Percentiles rank a stretch among this genome's conserved stretches.
phyloP scores from a whole-genome alignment of 345 rosid species.

The Boechera divaricarpa region DNA sequence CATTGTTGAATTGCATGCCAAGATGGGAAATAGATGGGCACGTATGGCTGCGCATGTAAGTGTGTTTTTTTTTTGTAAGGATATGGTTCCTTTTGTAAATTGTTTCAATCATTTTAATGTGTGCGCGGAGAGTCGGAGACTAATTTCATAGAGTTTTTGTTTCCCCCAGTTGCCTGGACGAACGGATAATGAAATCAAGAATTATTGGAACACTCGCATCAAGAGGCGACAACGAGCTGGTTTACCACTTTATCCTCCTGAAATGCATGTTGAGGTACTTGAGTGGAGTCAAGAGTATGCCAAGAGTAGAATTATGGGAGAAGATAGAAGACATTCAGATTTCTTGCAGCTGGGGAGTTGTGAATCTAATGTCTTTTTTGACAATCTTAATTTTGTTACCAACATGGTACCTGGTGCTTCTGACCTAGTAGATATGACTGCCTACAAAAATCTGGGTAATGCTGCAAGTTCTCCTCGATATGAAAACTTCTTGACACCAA shows the following conservation, averaged over 20 bases:
- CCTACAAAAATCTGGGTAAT: slow-evolving; percentile 56
- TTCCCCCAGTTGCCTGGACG: slow-evolving; percentile 87
- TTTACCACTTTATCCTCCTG: slow-evolving; percentile 96
- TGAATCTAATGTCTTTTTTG: slow-evolving; percentile 71
- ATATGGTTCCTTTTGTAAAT: not conserved
- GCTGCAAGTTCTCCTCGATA: slow-evolving; percentile 60
- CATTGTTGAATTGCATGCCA: slow-evolving; percentile 84
- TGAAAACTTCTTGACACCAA: slow-evolving; percentile 57
- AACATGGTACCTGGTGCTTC: slow-evolving; percentile 57
- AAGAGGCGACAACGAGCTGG: slow-evolving; percentile 95
- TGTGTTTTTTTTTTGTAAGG: not conserved
- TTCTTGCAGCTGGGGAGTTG: slow-evolving; percentile 57
- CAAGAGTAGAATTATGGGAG: slow-evolving; percentile 44
- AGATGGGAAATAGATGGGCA: slow-evolving; percentile 99
- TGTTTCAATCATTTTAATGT: not conserved
- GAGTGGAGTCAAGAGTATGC: slow-evolving; percentile 61
- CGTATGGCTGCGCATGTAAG: slow-evolving; percentile 95
- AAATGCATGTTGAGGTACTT: slow-evolving; percentile 57
- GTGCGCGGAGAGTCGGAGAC: not conserved
- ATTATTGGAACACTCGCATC: slow-evolving; percentile 96
- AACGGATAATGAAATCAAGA: slow-evolving; percentile 97
- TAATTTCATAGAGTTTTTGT: not conserved
- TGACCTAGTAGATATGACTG: slow-evolving; percentile 59
- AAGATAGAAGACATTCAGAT: slow-evolving; percentile 54
- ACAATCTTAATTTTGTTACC: slow-evolving; percentile 57